Evolutionary conservation across 345 rosid species (phyloP).

Genomic region (Eucalyptus regnans): DNA sequence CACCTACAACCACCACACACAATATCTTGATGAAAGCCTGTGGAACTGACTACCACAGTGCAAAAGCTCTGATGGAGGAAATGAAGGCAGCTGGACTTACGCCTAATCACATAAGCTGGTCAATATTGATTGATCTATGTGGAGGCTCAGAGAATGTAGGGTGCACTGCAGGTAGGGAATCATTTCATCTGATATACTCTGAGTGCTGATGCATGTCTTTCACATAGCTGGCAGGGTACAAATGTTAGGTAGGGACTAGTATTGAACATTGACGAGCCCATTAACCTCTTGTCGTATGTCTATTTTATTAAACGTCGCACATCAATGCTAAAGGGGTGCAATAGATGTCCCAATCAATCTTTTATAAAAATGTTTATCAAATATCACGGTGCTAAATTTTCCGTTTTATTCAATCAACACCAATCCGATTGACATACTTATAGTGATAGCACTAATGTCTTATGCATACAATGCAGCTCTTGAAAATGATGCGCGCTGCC

Average conservation of each 20-base stretch:
- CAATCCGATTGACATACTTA: neutral
- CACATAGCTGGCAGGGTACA: neutral
- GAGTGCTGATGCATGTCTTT: neutral
- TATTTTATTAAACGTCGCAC: neutral
- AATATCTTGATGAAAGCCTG: constrained; percentile 82
- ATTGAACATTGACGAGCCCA: neutral
- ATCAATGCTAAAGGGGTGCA: neutral
- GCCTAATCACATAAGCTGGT: constrained; percentile 79
- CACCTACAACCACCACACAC: constrained; percentile 59
- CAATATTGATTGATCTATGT: constrained; percentile 68
- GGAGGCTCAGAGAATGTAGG: constrained; percentile 63
- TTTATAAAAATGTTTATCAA: neutral
- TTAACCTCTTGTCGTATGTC: neutral
- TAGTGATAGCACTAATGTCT: neutral
- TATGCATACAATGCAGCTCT: constrained; percentile 47
- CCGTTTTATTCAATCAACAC: neutral
- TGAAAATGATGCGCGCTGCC: constrained; percentile 58
- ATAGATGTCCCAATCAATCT: neutral
- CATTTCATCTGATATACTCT: neutral
- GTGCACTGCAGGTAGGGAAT: constrained; percentile 56
- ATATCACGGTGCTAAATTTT: neutral
- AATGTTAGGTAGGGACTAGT: neutral
- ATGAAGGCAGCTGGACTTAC: constrained; percentile 66
- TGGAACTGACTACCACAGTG: constrained; percentile 54
- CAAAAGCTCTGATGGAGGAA: constrained; percentile 66